Conservation (phyloP, 805 yeast species). For the Barnettozyma botsteinii region DNA sequence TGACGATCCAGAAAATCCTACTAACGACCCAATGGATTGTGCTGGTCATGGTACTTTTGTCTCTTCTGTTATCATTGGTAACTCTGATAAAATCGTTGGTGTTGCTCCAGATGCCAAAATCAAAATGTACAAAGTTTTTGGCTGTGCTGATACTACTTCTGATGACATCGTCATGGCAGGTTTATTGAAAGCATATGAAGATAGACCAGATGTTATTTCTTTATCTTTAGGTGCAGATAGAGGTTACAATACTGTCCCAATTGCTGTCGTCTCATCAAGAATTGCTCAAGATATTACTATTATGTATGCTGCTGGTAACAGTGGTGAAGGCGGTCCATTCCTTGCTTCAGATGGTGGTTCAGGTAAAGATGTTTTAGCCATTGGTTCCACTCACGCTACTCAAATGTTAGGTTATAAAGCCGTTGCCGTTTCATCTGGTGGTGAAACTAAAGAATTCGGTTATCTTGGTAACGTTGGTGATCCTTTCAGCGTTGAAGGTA, state of each 20-base stretch:
- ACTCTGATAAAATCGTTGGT: constrained; percentile 7
- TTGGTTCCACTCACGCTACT: constrained; percentile 13
- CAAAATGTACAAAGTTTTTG: constrained; percentile 15
- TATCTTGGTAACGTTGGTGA: constrained; percentile 7
- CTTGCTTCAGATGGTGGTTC: constrained; percentile 14
- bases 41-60: constrained; percentile 18
- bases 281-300: constrained; percentile 11
- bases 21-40: constrained; percentile 14
- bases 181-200: constrained; percentile 14
- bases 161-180: constrained; percentile 15
- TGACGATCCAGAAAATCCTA: constrained; percentile 8
- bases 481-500: constrained; percentile 3
- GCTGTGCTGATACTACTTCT: constrained; percentile 7
- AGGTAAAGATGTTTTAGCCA: constrained; percentile 10
- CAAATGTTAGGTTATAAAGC: constrained; percentile 9
- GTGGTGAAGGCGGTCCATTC: constrained; percentile 12
- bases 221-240: constrained; percentile 13
- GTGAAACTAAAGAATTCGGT: constrained; percentile 6
- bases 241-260: constrained; percentile 13
- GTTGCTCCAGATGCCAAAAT: constrained; percentile 17
- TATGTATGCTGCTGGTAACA: constrained; percentile 16
- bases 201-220: constrained; percentile 11
- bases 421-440: constrained; percentile 8
- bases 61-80: constrained; percentile 13
- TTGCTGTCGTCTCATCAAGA: constrained; percentile 9